phyloP scores from a whole-genome alignment of 208 protist species.

The Leishmania arabica region DNA sequence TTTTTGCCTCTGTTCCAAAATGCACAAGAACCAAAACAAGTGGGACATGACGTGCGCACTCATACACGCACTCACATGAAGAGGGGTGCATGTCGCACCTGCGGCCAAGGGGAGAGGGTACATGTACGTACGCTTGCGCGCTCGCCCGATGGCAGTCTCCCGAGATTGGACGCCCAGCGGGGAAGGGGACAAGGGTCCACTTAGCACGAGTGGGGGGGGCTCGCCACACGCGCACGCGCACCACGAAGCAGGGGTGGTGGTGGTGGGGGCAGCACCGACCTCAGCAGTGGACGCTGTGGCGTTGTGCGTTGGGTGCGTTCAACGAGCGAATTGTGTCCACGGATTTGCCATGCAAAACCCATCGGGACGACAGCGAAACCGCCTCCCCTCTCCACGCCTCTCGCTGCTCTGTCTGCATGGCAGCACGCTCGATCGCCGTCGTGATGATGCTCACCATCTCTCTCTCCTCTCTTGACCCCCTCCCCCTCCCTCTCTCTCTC shows the following conservation, averaged over 20 bases:
- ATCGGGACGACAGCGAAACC: background rate
- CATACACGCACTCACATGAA: too few relatives aligned
- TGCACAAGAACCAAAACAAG: too few relatives aligned
- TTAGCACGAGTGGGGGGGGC: background rate
- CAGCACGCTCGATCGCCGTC: too few relatives aligned
- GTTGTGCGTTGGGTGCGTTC: background rate
- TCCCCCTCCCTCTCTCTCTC: background rate
- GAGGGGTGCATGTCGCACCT: background rate
- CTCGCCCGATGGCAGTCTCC: background rate
- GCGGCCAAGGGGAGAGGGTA: background rate
- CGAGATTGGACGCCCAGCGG: too few relatives aligned
- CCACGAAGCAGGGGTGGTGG: background rate
- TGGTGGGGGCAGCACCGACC: background rate
- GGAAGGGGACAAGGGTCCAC: background rate
- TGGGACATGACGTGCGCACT: too few relatives aligned
- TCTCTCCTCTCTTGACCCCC: background rate
- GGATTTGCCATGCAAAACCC: background rate
- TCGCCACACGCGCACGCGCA: background rate
- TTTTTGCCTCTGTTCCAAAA: background rate
- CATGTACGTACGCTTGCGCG: background rate
- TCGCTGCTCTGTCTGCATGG: background rate
- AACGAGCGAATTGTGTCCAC: background rate
- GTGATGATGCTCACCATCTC: background rate
- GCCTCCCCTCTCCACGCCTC: background rate
- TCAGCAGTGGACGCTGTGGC: background rate